Conservation (phyloP, 225 moss, liverwort and hornwort species). For the Ulota crispa region DNA sequence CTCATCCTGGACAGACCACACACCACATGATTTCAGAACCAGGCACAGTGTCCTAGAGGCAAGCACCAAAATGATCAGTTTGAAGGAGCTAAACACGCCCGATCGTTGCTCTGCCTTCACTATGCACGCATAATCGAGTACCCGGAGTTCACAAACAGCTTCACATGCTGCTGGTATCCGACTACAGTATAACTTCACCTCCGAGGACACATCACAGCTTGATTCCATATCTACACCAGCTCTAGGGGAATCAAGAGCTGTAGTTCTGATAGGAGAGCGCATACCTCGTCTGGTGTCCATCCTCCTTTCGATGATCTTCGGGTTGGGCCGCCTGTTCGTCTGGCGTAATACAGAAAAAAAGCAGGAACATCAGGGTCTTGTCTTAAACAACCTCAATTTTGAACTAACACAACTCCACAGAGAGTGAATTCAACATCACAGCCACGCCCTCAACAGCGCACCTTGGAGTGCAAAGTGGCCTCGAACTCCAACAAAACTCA, state of each 20-base stretch:
- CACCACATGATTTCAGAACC: not conserved
- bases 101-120: not conserved
- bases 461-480: not conserved
- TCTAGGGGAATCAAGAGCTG: fast-evolving
- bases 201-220: no score
- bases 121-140: no score
- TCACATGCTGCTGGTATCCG: not conserved
- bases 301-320: conserved; percentile 97
- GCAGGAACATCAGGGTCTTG: not conserved
- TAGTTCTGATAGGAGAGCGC: not conserved
- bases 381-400: not conserved
- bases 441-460: not conserved
- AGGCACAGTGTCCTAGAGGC: fast-evolving
- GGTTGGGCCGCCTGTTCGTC: conserved; percentile 97
- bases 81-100: not conserved
- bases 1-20: conserved; percentile 66
- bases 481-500: no score
- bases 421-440: not conserved
- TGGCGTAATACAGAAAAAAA: conserved; percentile 25
- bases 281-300: conserved; percentile 96
- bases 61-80: not conserved
- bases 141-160: no score
- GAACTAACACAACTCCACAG: not conserved
- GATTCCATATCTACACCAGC: no score
- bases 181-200: no score